Conservation (phyloP, 495 filamentous ascomycete genomes). For the Aspergillus sparsus region DNA sequence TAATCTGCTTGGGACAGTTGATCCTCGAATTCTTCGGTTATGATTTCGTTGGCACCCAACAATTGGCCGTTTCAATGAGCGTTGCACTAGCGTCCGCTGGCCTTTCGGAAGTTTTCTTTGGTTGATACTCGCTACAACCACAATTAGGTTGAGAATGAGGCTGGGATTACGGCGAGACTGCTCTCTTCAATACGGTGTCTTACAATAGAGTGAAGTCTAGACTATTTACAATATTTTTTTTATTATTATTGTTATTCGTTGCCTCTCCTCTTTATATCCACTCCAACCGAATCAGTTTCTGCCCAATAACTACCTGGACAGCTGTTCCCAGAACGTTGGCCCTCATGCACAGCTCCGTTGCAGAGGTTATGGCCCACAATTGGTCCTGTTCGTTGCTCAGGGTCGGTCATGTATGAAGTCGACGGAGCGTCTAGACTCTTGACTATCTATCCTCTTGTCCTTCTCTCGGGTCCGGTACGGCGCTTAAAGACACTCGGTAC, state of each 20-base stretch:
- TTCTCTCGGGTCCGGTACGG: neutral
- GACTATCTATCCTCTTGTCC: too few relatives aligned
- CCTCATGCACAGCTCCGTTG: neutral
- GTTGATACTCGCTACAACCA: neutral
- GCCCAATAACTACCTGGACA: slow-evolving; percentile 4
- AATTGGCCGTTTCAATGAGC: neutral
- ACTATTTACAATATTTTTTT: slow-evolving; percentile 11
- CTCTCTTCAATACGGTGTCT: neutral
- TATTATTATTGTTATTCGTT: slow-evolving; percentile 12
- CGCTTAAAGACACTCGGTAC: neutral
- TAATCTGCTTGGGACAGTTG: neutral
- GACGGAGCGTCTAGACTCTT: too few relatives aligned
- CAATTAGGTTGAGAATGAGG: neutral
- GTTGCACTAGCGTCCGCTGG: neutral
- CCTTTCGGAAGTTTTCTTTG: neutral
- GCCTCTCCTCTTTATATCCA: slow-evolving; percentile 2
- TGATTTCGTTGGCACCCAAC: neutral
- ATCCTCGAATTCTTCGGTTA: neutral
- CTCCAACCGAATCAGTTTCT: neutral
- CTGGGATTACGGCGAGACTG: slow-evolving; percentile 1
- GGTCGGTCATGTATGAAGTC: too few relatives aligned
- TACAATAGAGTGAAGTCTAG: slow-evolving; percentile 7
- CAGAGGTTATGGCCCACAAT: too few relatives aligned
- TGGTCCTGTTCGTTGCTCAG: too few relatives aligned
- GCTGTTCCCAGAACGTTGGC: slow-evolving; percentile 2